phyloP scores from a whole-genome alignment of 1,284 basidiomycete species.

The Cutaneotrichosporon daszewskae region DNA sequence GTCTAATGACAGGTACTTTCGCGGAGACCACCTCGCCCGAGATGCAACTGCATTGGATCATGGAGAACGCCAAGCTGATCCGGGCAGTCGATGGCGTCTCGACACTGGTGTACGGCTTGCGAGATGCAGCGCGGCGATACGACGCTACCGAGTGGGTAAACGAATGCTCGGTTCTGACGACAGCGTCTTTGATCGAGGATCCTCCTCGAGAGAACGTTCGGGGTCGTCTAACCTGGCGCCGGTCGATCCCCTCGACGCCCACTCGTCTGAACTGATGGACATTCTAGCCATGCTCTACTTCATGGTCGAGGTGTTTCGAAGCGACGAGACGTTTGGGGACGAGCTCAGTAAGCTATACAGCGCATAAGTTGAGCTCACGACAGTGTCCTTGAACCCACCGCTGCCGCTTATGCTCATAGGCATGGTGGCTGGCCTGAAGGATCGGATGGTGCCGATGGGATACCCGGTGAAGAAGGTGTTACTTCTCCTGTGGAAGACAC shows the following conservation, averaged over 20 bases:
- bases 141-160: constrained; percentile 31
- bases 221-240: constrained; percentile 15
- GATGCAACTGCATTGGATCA: constrained; percentile 92
- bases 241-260: constrained; percentile 35
- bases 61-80: constrained; percentile 85
- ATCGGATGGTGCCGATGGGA: constrained; percentile 81
- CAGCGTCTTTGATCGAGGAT: constrained; percentile 8
- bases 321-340: constrained; percentile 86
- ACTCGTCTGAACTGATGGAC: constrained; percentile 79
- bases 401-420: constrained; percentile 88
- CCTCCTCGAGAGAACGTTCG: constrained; percentile 10
- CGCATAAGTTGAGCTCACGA: background rate
- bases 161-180: background rate
- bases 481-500: constrained; percentile 92
- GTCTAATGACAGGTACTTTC: constrained; percentile 68
- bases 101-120: constrained; percentile 78
- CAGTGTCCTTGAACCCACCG: constrained; percentile 92
- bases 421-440: constrained; percentile 79
- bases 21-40: constrained; percentile 84
- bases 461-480: constrained; percentile 84
- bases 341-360: constrained; percentile 71
- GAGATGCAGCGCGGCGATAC: constrained; percentile 83
- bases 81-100: constrained; percentile 77
- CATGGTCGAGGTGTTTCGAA: constrained; percentile 83
- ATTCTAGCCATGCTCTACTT: constrained; percentile 91